Conservation (phyloP, 768 basidiomycete species). For the Russula lepida region DNA sequence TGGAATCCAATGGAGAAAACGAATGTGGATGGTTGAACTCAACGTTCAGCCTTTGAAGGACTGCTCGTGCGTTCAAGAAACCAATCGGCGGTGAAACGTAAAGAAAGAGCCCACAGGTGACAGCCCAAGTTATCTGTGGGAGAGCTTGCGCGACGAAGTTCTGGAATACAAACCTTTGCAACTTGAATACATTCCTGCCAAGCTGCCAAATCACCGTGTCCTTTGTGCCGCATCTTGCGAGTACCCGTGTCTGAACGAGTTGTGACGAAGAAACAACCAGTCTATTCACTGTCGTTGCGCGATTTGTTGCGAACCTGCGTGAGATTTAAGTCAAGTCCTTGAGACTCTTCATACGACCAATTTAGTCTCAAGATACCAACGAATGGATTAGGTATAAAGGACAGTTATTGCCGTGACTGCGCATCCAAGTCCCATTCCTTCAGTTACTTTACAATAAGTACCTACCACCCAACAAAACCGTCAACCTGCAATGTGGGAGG, state of each 20-base stretch:
- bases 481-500: neutral
- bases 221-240: neutral
- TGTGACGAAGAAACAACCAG: neutral
- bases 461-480: neutral
- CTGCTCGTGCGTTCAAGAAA: neutral
- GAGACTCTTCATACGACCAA: neutral
- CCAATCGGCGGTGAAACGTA: neutral
- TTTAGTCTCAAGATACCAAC: neutral
- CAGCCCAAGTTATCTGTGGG: neutral
- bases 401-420: neutral
- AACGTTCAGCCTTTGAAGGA: neutral
- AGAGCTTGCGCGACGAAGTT: too few relatives aligned
- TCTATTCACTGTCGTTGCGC: neutral
- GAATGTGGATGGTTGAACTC: neutral
- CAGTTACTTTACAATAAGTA: too few relatives aligned
- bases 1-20: neutral
- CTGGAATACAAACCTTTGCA: neutral
- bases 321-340: too few relatives aligned
- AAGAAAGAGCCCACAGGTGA: too few relatives aligned
- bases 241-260: neutral
- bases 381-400: neutral
- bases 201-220: neutral
- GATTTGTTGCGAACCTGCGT: too few relatives aligned
- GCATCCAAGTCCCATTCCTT: neutral
- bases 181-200: neutral